Evolutionary conservation across 2,329 filamentous ascomycete genomes (phyloP).

Genomic region (Clarireedia sp.): DNA sequence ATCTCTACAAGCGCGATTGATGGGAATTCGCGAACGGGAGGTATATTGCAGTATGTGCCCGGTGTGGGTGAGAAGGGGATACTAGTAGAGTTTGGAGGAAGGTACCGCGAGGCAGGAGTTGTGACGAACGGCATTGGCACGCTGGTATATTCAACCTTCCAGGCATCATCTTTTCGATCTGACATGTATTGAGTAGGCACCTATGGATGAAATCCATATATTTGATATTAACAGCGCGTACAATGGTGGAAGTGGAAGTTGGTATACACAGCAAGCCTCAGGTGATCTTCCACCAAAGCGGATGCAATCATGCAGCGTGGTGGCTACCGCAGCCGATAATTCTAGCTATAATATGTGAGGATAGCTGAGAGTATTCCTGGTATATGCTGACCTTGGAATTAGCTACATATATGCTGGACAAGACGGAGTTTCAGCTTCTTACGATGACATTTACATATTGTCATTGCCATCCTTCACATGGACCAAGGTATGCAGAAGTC

Average conservation of each 20-base stretch:
- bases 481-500: conserved; percentile 21
- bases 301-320: conserved; percentile 37
- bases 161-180: not conserved
- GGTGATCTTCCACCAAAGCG: conserved; percentile 35
- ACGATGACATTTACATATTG: conserved; percentile 39
- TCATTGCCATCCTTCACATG: conserved; percentile 39
- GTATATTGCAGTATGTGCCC: conserved; percentile 32
- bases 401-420: conserved; percentile 41
- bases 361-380: not conserved
- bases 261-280: conserved; percentile 36
- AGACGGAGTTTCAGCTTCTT: conserved; percentile 28
- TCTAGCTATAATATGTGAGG: conserved; percentile 38
- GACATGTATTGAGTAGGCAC: not conserved
- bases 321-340: conserved; percentile 35
- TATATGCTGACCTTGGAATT: conserved; percentile 8
- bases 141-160: not conserved
- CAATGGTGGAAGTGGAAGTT: conserved; percentile 24
- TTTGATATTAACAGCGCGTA: conserved; percentile 34
- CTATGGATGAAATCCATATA: conserved; percentile 32
- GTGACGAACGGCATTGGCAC: not conserved
- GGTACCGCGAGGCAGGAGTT: not conserved
- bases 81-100: conserved; percentile 34
- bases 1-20: conserved; percentile 31
- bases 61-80: conserved; percentile 32
- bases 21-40: conserved; percentile 31